Evolutionary conservation across 371 early-diverging fungal species (phyloP).

Genomic region (Cokeromyces recurvatus): DNA sequence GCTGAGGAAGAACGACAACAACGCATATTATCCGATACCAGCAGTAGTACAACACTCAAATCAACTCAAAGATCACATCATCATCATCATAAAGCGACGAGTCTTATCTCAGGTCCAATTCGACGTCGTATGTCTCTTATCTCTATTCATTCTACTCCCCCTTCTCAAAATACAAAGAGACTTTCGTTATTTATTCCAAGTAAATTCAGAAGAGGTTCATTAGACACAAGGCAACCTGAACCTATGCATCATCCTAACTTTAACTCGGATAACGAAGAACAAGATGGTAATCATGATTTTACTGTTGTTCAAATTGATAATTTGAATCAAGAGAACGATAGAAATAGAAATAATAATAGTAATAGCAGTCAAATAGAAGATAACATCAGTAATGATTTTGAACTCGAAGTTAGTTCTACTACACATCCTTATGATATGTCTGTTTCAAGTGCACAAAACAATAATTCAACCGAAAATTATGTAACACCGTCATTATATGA

Average conservation of each 20-base stretch:
- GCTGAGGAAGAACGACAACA: not conserved
- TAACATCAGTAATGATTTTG: not conserved
- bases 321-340: not conserved
- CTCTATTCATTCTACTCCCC: not conserved
- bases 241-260: no score
- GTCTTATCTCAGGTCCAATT: not conserved
- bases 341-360: not conserved
- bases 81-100: no score
- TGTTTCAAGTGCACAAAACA: not conserved
- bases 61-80: no score
- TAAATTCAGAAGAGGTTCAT: not conserved
- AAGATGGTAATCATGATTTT: no score
- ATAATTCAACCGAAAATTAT: no score
- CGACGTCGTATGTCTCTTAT: not conserved
- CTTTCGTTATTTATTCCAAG: not conserved
- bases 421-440: not conserved
- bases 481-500: no score
- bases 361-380: not conserved
- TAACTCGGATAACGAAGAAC: no score
- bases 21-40: constrained; percentile 8
- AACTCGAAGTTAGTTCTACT: not conserved
- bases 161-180: not conserved
- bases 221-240: not conserved
- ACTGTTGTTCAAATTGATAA: not conserved
- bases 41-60: no score